phyloP scores from a whole-genome alignment of 495 filamentous ascomycete species.

The Penicillium argentinense region DNA sequence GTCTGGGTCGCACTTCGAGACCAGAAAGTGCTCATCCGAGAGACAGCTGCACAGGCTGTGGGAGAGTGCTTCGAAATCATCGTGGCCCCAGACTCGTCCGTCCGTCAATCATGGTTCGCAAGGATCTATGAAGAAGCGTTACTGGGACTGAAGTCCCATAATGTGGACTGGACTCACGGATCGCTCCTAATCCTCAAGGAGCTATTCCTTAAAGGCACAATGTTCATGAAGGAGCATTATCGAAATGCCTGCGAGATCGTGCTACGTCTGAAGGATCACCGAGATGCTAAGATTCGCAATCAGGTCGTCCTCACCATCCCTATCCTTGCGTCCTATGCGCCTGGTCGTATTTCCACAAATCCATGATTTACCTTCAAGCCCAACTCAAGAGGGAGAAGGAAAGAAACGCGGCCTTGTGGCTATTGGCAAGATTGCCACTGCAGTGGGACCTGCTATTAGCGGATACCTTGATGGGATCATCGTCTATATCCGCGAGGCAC shows the following conservation, averaged over 20 bases:
- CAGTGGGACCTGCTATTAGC: constrained; percentile 85
- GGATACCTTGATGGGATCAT: constrained; percentile 93
- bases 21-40: constrained; percentile 83
- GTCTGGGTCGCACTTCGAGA: constrained; percentile 95
- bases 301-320: constrained; percentile 89
- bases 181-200: constrained; percentile 89
- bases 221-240: constrained; percentile 96
- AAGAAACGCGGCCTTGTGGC: constrained; percentile 85
- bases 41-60: constrained; percentile 85
- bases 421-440: constrained; percentile 94
- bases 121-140: constrained; percentile 83
- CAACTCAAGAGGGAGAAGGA: constrained; percentile 97
- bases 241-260: constrained; percentile 88
- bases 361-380: constrained; percentile 92
- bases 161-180: constrained; percentile 84
- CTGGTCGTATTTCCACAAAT: constrained; percentile 82
- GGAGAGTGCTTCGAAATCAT: constrained; percentile 94
- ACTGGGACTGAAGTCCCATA: constrained; percentile 73
- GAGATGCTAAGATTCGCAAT: constrained; percentile 79
- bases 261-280: constrained; percentile 84
- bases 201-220: constrained; percentile 86
- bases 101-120: constrained; percentile 82
- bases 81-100: constrained; percentile 77
- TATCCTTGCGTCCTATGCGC: constrained; percentile 85
- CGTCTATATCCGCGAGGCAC: constrained; percentile 84